Evolutionary conservation across 2,329 filamentous ascomycete genomes (phyloP).

Genomic region (Aspergillus awamori): DNA sequence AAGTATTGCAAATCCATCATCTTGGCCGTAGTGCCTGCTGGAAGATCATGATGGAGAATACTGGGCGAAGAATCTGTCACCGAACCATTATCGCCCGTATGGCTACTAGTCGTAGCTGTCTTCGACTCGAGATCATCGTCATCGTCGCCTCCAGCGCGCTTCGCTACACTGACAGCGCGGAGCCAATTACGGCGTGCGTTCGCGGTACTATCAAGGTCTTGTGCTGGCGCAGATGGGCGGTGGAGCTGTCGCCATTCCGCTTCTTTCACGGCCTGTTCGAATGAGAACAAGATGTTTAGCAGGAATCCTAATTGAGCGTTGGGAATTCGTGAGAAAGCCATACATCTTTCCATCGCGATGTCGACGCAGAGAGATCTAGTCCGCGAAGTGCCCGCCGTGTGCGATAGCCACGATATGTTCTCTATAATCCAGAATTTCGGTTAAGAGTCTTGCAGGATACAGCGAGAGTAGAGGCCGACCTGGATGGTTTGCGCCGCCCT

Average conservation of each 20-base stretch:
- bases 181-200: constrained; percentile 73
- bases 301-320: too few relatives aligned
- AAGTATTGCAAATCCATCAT: constrained; percentile 88
- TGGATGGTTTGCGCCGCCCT: constrained; percentile 7
- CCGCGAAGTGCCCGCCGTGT: constrained; percentile 11
- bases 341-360: constrained; percentile 67
- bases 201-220: constrained; percentile 26
- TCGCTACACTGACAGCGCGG: constrained; percentile 70
- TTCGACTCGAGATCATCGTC: constrained; percentile 38
- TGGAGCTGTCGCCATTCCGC: constrained; percentile 57
- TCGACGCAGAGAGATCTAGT: constrained; percentile 1
- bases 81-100: background rate
- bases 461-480: background rate
- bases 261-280: constrained; percentile 54
- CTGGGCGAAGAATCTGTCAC: background rate
- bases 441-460: background rate
- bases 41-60: constrained; percentile 49
- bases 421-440: background rate
- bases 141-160: constrained; percentile 71
- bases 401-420: constrained; percentile 13
- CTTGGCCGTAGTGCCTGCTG: constrained; percentile 67
- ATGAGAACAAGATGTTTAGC: background rate
- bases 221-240: constrained; percentile 37
- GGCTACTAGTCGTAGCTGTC: background rate
- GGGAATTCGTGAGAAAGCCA: constrained; percentile 13